phyloP scores from a whole-genome alignment of 1,284 basidiomycete genomes.

The Cutaneotrichosporon mucoides region DNA sequence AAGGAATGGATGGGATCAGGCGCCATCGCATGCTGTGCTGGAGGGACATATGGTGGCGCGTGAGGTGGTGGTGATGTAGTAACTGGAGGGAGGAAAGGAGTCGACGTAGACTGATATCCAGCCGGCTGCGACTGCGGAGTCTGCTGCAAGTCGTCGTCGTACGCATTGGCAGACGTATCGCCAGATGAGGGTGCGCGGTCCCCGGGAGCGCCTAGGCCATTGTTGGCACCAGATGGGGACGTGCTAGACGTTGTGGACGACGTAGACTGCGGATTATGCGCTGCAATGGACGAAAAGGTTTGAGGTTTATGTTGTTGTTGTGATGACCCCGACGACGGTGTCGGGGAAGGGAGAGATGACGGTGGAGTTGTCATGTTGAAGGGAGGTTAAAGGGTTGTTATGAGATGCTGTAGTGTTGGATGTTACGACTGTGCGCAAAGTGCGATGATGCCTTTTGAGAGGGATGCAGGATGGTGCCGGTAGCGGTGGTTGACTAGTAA shows the following conservation, averaged over 20 bases:
- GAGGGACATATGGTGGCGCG: conserved; percentile 40
- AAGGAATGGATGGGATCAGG: conserved; percentile 43
- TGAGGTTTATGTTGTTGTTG: conserved; percentile 21
- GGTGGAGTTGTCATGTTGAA: conserved; percentile 36
- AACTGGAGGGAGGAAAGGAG: conserved; percentile 32
- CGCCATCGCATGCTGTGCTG: conserved; percentile 45
- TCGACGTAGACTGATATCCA: conserved; percentile 9
- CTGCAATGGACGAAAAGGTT: conserved; percentile 27
- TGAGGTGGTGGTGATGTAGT: conserved; percentile 44
- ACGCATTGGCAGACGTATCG: conserved; percentile 11
- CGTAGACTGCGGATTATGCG: conserved; percentile 15
- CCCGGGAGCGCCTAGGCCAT: neutral
- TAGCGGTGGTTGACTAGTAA: too few relatives aligned
- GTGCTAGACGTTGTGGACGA: conserved; percentile 19
- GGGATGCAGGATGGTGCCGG: conserved; percentile 2
- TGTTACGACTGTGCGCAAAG: neutral
- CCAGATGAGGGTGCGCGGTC: conserved; percentile 1
- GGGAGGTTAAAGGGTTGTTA: neutral
- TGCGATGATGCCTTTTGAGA: neutral
- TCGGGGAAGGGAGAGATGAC: conserved; percentile 34
- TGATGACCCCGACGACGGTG: conserved; percentile 33
- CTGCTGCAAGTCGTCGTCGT: conserved; percentile 13
- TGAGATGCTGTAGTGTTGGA: conserved; percentile 3
- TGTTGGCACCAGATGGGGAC: conserved; percentile 12
- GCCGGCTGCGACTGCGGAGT: conserved; percentile 11